Base-by-base conservation (phyloP, 2,329 filamentous ascomycete genomes). In the Cercospora citrullina region DNA sequence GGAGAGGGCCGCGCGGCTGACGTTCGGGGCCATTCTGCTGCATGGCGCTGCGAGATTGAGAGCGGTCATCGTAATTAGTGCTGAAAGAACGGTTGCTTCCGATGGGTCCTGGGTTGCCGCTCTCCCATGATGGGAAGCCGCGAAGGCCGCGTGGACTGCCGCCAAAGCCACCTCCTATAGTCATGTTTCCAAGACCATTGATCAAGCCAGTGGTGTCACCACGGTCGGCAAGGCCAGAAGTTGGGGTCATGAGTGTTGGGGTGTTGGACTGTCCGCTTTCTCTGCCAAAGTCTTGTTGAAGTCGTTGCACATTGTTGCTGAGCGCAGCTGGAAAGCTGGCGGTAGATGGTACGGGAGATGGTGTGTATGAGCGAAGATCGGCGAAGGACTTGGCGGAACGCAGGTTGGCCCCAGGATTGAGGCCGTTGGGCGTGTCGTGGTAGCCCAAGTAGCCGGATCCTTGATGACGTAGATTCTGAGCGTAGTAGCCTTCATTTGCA, bases 341-440 rank as follows among this genome's bases (percentile, higher is more conserved):
- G 18, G 92, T 93, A 12, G 95, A 97, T 7, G 90, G 90, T 3
- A 92, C 94, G 5, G 95, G 94, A 74, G 94, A 98, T 10, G 94
- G 94, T 16, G 94, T 97, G 81, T 96, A 97, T 1, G 94, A 96
- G 72, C 94, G 91, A 71, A 99, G 83, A 78, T 99, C 95, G 39
- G 94, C 95, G 78, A 97, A 97, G 61, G 94, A 98, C 84, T 98
- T 98, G 70, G 94, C 95, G 30, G 92, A 92, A 53, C 95, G 90
- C 39, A 99, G 87, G 76, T 94, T 94, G 77, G 92, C 87, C 66
- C 85, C 90, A 59, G 91, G 87, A 33, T 89, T 89, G 68, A 89
- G 84, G 60, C 86, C 86, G 71, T 81, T 81, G 55, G 82, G 76
- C 76, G 92, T 94, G 72, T 92, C 92, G n/a, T 94, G 89, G 67